Evolutionary conservation across 2,329 filamentous ascomycete species (phyloP).

Genomic region (Diaporthe sp.): DNA sequence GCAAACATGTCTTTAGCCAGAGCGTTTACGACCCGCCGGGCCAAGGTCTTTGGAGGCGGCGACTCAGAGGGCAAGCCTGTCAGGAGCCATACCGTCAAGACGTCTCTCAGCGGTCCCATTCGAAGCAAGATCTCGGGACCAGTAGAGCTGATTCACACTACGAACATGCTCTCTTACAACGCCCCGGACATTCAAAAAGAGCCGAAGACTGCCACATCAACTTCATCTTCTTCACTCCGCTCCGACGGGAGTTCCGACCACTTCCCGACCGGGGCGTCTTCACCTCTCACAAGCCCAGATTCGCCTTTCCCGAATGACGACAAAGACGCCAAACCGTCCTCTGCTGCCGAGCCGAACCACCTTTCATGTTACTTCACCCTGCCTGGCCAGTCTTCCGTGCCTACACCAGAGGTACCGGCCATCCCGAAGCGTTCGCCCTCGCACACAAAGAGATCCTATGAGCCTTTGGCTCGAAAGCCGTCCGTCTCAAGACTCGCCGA

Average conservation of each 20-base stretch:
- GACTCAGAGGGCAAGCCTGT: constrained; percentile 54
- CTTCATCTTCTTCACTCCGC: constrained; percentile 65
- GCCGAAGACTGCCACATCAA: constrained; percentile 62
- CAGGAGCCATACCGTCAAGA: constrained; percentile 67
- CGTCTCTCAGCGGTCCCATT: constrained; percentile 58
- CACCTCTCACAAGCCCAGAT: constrained; percentile 79
- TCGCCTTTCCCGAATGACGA: constrained; percentile 61
- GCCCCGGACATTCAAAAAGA: constrained; percentile 80
- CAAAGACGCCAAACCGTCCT: constrained; percentile 52
- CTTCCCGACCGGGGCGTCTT: constrained; percentile 69
- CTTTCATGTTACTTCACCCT: constrained; percentile 76
- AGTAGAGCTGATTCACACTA: constrained; percentile 90
- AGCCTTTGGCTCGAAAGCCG: constrained; percentile 70
- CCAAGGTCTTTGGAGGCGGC: constrained; percentile 63
- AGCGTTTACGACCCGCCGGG: constrained; percentile 79
- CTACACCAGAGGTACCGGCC: constrained; percentile 63
- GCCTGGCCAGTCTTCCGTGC: constrained; percentile 57
- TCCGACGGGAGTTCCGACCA: constrained; percentile 82
- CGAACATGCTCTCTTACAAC: constrained; percentile 96
- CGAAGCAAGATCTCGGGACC: constrained; percentile 88
- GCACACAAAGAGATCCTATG: constrained; percentile 88
- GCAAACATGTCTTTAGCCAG: constrained; percentile 67
- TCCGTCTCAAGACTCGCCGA: constrained; percentile 63
- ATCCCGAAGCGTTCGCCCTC: constrained; percentile 86
- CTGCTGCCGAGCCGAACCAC: constrained; percentile 74